phyloP scores from a whole-genome alignment of 1,139 yeast species.

The Hyphopichia pseudoburtonii region DNA sequence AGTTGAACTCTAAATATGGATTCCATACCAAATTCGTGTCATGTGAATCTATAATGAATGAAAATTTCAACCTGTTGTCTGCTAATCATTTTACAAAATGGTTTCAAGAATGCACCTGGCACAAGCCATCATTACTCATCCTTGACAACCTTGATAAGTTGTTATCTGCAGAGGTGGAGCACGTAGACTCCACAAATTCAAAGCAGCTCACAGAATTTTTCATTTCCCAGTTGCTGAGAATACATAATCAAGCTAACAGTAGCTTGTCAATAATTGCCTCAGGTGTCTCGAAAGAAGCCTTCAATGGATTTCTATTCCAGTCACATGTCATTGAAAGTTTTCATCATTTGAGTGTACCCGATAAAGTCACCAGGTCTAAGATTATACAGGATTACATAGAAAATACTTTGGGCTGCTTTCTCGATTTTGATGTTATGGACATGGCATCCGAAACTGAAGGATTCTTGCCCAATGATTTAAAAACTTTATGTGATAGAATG shows the following conservation, averaged over 20 bases:
- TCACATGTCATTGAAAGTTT: conserved; percentile 72
- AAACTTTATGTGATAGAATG: conserved; percentile 70
- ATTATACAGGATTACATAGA: conserved; percentile 51
- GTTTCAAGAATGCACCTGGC: conserved; percentile 71
- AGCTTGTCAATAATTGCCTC: conserved; percentile 57
- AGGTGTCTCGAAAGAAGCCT: conserved; percentile 60
- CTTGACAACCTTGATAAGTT: conserved; percentile 82
- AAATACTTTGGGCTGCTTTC: conserved; percentile 27
- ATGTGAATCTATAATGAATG: conserved; percentile 60
- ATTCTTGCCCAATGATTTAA: conserved; percentile 79
- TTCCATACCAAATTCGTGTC: conserved; percentile 44
- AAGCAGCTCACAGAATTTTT: conserved; percentile 56
- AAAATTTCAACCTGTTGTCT: conserved; percentile 47
- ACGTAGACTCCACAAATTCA: conserved; percentile 60
- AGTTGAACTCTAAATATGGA: conserved; percentile 36
- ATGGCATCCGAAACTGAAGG: conserved; percentile 85
- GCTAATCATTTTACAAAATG: conserved; percentile 46
- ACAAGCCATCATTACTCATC: conserved; percentile 71
- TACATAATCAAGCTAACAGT: conserved; percentile 39
- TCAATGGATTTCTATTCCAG: conserved; percentile 62
- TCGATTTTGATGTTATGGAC: conserved; percentile 60
- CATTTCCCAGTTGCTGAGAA: conserved; percentile 39
- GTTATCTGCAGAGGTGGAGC: conserved; percentile 71
- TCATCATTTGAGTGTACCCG: conserved; percentile 67
- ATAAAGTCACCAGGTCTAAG: conserved; percentile 56